Evolutionary conservation across 202 grass and related monocot genomes (phyloP), one percentile per base, ranked within the genome.

Genomic region (Eragrostis tef): DNA sequence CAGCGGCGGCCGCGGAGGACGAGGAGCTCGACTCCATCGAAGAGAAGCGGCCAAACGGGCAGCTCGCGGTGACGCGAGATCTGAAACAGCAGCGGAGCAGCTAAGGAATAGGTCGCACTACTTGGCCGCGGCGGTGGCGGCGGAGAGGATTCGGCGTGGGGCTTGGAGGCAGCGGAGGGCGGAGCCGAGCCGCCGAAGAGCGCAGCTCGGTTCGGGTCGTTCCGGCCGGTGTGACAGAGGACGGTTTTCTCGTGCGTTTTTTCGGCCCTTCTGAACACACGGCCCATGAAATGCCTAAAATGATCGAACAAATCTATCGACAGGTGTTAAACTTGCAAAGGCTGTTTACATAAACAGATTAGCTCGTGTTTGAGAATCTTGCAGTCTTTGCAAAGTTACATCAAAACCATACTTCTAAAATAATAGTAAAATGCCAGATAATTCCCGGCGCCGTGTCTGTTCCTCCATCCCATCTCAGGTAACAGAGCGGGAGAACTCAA

Each of bases 1-100:
- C 61, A 43, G 77, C 25, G 44, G 71, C 77, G 75, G 70, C 74
- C 51, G 53, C 43, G 14, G 12, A 74, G 41, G 74, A 79, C 27
- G 77, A 71, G 58, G 87, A 67, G 60, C 42, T 47, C 67, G 73
- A 51, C 79, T 89, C 87, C 87, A 86, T 86, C 51, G 72, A 56
- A 17, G 22, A 57, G 73, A 70, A 25, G 26, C 42, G 15, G 15
- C 20, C 73, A 6, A 31, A 39, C 34, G 34, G 34, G 34, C 34
- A 39, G 34, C 34, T 72, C 20, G 62, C 48, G 11, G 71, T 14
- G 41, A 46, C 1, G 3, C 41, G 77, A 74, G 84, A 86, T 86
- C 84, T 81, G 77, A 12, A 61, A 70, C 17, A n/a, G 61, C 70
- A 42, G 11, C 39, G 13, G 41, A n/a, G 60, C 69, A 42, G 11